These are phyloP conservation scores for Scheffersomyces coipomensis DNA, from an alignment of 805 yeast species.

Conservation along the genomic window DNA sequence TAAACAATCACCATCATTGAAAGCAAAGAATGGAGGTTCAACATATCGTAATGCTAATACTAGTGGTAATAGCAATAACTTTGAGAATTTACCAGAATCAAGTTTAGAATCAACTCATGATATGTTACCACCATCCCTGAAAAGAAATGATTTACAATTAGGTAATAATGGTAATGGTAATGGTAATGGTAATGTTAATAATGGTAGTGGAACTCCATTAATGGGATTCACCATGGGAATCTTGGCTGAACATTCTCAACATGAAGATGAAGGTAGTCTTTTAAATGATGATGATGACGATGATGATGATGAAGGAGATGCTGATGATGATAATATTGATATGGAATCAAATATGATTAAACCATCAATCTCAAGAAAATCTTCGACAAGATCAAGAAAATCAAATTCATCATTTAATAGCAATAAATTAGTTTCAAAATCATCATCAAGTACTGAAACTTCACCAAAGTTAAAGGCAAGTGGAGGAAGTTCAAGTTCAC, in stretches of 20 bases:
- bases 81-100: conserved; percentile 32
- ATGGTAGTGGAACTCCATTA: conserved; percentile 24
- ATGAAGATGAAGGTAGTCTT: conserved; percentile 1
- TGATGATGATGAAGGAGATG: neutral
- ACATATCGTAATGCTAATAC: conserved; percentile 3
- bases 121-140: conserved; percentile 1
- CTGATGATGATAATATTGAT: neutral
- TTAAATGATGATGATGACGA: neutral
- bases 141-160: neutral
- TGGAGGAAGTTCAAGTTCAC: neutral
- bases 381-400: conserved; percentile 11
- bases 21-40: conserved; percentile 18
- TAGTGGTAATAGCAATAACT: too few relatives aligned
- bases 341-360: neutral
- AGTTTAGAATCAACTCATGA: conserved; percentile 9
- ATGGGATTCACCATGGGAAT: conserved; percentile 49
- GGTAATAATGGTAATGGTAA: neutral
- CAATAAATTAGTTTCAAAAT: conserved; percentile 3
- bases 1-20: conserved; percentile 38
- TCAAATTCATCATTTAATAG: conserved; percentile 7
- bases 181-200: neutral
- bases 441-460: conserved; percentile 13
- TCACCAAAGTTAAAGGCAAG: conserved; percentile 16
- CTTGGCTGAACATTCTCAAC: conserved; percentile 31
- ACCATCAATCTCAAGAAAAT: conserved; percentile 4